Evolutionary conservation across 2,329 filamentous ascomycete species (phyloP).

Genomic region (Sclerotinia minor): DNA sequence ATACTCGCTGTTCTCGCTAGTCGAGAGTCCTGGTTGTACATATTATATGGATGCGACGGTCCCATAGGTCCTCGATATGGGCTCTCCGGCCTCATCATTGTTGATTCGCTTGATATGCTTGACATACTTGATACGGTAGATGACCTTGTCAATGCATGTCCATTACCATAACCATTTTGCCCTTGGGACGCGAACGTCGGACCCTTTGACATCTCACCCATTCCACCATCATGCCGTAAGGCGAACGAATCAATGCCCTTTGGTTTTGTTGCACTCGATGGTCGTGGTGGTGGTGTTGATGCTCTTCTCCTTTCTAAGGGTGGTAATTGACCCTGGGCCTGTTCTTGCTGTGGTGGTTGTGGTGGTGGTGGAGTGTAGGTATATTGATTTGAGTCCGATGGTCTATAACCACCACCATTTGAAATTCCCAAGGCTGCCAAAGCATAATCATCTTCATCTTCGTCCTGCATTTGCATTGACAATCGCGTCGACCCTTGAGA

Average conservation of each 20-base stretch:
- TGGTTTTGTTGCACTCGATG: constrained; percentile 59
- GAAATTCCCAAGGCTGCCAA: constrained; percentile 53
- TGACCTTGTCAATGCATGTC: constrained; percentile 30
- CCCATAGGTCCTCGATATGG: constrained; percentile 62
- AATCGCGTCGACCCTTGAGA: constrained; percentile 44
- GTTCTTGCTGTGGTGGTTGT: constrained; percentile 25
- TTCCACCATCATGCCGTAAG: constrained; percentile 53
- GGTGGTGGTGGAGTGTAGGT: constrained; percentile 30
- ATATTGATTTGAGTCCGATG: constrained; percentile 28
- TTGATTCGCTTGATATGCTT: constrained; percentile 36
- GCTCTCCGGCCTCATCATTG: constrained; percentile 46
- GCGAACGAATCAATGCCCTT: constrained; percentile 52
- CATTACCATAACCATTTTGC: constrained; percentile 11
- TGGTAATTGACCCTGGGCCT: constrained; percentile 30
- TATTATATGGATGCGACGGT: constrained; percentile 80
- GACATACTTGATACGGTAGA: constrained; percentile 39
- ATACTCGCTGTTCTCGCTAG: constrained; percentile 58
- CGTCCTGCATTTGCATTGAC: constrained; percentile 43
- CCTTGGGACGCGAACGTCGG: constrained; percentile 28
- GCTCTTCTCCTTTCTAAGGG: constrained; percentile 33
- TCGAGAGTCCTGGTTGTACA: constrained; percentile 78
- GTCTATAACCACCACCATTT: constrained; percentile 44
- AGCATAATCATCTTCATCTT: constrained; percentile 52
- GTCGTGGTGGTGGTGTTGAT: constrained; percentile 43
- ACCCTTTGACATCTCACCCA: constrained; percentile 38